phyloP scores from a whole-genome alignment of 2,329 filamentous ascomycete genomes.

The Colletotrichum aenigma region DNA sequence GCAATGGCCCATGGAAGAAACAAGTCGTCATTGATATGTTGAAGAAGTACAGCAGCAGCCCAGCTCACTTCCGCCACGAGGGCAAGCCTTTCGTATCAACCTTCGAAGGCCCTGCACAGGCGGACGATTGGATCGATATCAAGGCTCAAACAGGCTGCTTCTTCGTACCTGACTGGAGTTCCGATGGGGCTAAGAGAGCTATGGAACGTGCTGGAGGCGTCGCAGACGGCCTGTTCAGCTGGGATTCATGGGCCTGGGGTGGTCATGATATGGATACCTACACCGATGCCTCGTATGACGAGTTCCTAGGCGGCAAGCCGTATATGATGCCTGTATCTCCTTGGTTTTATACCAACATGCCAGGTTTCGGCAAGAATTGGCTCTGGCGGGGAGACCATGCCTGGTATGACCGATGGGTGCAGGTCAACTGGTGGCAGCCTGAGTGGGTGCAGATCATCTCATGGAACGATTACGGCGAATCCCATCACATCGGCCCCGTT shows the following conservation, averaged over 20 bases:
- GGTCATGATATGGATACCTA: slow-evolving; percentile 16
- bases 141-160: slow-evolving; percentile 40
- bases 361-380: slow-evolving; percentile 64
- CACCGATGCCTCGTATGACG: slow-evolving; percentile 21
- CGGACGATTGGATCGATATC: slow-evolving; percentile 46
- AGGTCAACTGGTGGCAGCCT: slow-evolving; percentile 56
- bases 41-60: not conserved
- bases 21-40: not conserved
- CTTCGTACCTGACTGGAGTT: slow-evolving; percentile 50
- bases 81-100: slow-evolving; percentile 41
- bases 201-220: slow-evolving; percentile 4
- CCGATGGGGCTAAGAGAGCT: slow-evolving; percentile 25
- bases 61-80: slow-evolving; percentile 24
- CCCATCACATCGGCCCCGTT: slow-evolving; percentile 57
- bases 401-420: slow-evolving; percentile 63
- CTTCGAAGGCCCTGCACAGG: slow-evolving; percentile 45
- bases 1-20: slow-evolving; percentile 18
- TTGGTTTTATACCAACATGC: slow-evolving; percentile 65
- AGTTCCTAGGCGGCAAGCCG: slow-evolving; percentile 11
- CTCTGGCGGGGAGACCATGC: slow-evolving; percentile 63
- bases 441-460: slow-evolving; percentile 58
- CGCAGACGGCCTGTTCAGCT: slow-evolving; percentile 39
- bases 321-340: slow-evolving; percentile 60
- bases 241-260: slow-evolving; percentile 39
- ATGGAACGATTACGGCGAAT: slow-evolving; percentile 61